Percentiles rank a stretch among this genome's conserved stretches.
Conservation (phyloP, 75 land plant genomes). For the Picea sitchensis region DNA sequence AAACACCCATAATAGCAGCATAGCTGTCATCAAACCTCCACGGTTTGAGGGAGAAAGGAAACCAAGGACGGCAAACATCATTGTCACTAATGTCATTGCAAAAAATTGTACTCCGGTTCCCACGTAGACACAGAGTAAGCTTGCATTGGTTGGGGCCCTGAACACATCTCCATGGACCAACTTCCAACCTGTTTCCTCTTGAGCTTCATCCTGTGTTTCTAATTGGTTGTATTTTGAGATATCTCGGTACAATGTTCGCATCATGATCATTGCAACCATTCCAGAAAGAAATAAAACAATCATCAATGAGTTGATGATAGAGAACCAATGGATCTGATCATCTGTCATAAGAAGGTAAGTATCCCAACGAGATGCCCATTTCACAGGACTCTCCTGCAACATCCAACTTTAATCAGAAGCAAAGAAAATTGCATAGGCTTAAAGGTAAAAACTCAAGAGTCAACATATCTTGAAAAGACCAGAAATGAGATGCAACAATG, state of each 20-base stretch:
- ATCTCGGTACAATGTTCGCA: conserved; percentile 72
- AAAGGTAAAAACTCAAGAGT: no score
- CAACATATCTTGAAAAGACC: no score
- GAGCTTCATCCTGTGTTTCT: conserved; percentile 73
- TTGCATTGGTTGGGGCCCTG: conserved; percentile 38
- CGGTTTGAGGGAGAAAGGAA: conserved; percentile 53
- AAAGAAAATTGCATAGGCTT: no score
- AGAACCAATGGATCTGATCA: conserved; percentile 78
- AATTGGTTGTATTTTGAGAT: conserved; percentile 73
- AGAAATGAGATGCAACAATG: no score
- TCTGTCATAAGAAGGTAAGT: conserved; percentile 67
- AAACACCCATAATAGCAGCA: conserved; percentile 50
- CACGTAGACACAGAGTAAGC: conserved; percentile 45
- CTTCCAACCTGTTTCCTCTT: conserved; percentile 81
- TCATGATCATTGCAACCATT: conserved; percentile 84
- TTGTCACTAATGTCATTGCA: conserved; percentile 52
- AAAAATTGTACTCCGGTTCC: conserved; percentile 58
- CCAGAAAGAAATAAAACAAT: conserved; percentile 66
- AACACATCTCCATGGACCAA: conserved; percentile 66
- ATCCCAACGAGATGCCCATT: conserved; percentile 84
- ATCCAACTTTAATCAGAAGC: no score
- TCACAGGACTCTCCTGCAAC: conserved; percentile 47
- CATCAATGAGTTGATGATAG: conserved; percentile 69
- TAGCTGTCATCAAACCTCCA: conserved; percentile 55
- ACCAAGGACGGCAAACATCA: conserved; percentile 49